Conservation (phyloP, 2,329 filamentous ascomycete species). For the Stagonosporopsis tanaceti region DNA sequence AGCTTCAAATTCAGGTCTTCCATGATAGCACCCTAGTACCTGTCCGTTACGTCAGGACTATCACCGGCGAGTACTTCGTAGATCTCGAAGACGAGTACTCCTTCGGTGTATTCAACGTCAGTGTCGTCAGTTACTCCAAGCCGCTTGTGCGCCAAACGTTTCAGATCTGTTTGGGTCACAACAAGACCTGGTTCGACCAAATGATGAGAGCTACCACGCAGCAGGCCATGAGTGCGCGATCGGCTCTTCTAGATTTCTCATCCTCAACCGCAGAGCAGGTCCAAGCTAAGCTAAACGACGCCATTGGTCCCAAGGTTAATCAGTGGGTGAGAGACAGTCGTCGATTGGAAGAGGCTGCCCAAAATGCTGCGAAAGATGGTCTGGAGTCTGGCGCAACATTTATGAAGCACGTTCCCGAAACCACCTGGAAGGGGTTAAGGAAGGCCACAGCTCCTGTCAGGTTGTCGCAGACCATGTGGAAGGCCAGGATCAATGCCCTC, state of each 20-base stretch:
- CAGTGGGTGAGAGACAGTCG: slow-evolving; percentile 11
- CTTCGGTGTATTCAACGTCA: slow-evolving; percentile 59
- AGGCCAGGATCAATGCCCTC: slow-evolving; percentile 42
- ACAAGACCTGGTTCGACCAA: slow-evolving; percentile 38
- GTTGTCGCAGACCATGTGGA: slow-evolving; percentile 37
- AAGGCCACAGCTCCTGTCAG: slow-evolving; percentile 38
- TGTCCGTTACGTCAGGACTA: slow-evolving; percentile 57
- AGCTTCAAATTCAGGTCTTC: slow-evolving; percentile 59
- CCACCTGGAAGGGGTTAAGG: slow-evolving; percentile 34
- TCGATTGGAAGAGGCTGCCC: slow-evolving; percentile 8
- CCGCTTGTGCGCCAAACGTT: slow-evolving; percentile 47
- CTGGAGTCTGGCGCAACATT: slow-evolving; percentile 16
- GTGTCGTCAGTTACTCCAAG: slow-evolving; percentile 51
- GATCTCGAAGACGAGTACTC: slow-evolving; percentile 60
- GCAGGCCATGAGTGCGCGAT: slow-evolving; percentile 32
- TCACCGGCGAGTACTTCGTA: slow-evolving; percentile 63
- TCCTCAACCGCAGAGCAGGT: slow-evolving; percentile 24
- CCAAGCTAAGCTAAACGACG: slow-evolving; percentile 6
- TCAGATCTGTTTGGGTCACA: slow-evolving; percentile 43
- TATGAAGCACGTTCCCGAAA: slow-evolving; percentile 28
- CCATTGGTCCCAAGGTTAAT: neutral
- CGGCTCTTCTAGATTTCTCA: slow-evolving; percentile 33
- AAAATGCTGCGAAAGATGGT: slow-evolving; percentile 17
- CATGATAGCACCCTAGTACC: slow-evolving; percentile 54
- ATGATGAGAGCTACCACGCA: slow-evolving; percentile 30